These are phyloP conservation scores for Ampelomyces quisqualis DNA, from an alignment of 2,329 filamentous ascomycete genomes.

Conservation along the genomic window DNA sequence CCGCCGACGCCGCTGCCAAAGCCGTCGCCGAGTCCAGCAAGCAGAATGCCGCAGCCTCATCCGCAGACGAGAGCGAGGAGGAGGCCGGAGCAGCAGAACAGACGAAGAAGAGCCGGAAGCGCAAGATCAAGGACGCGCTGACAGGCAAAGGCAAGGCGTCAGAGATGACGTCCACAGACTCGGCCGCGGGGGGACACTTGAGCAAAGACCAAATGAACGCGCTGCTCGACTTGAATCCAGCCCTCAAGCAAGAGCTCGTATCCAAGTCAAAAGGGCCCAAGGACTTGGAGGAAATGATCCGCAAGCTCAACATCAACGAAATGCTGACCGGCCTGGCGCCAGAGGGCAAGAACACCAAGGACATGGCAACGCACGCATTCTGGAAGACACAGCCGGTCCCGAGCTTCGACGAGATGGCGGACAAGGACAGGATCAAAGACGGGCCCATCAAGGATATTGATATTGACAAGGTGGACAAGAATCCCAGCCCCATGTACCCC, in stretches of 20 bases:
- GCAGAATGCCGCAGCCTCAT: slow-evolving; percentile 28
- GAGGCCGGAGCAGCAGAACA: slow-evolving; percentile 52
- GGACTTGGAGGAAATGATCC: slow-evolving; percentile 52
- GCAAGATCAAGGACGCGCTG: slow-evolving; percentile 56
- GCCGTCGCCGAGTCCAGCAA: slow-evolving; percentile 39
- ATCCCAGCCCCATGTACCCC: slow-evolving; percentile 68
- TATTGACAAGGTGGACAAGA: slow-evolving; percentile 74
- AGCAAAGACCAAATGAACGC: slow-evolving; percentile 42
- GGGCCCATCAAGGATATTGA: slow-evolving; percentile 82
- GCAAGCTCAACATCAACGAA: slow-evolving; percentile 67
- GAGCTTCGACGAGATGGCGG: slow-evolving; percentile 63
- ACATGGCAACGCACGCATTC: slow-evolving; percentile 97
- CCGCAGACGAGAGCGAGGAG: slow-evolving; percentile 37
- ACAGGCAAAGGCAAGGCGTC: slow-evolving; percentile 38
- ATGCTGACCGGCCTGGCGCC: slow-evolving; percentile 74
- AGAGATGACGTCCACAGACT: slow-evolving; percentile 26
- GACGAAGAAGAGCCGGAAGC: slow-evolving; percentile 67
- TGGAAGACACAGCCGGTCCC: slow-evolving; percentile 97
- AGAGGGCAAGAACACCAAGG: slow-evolving; percentile 85
- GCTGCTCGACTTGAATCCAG: slow-evolving; percentile 43
- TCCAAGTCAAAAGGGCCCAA: slow-evolving; percentile 31
- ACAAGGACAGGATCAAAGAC: slow-evolving; percentile 58
- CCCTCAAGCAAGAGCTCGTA: slow-evolving; percentile 41
- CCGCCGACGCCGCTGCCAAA: slow-evolving; percentile 52
- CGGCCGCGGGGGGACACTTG: slow-evolving; percentile 34